Base-by-base conservation (phyloP, 495 filamentous ascomycete genomes). In the Wilcoxina mikolae region DNA sequence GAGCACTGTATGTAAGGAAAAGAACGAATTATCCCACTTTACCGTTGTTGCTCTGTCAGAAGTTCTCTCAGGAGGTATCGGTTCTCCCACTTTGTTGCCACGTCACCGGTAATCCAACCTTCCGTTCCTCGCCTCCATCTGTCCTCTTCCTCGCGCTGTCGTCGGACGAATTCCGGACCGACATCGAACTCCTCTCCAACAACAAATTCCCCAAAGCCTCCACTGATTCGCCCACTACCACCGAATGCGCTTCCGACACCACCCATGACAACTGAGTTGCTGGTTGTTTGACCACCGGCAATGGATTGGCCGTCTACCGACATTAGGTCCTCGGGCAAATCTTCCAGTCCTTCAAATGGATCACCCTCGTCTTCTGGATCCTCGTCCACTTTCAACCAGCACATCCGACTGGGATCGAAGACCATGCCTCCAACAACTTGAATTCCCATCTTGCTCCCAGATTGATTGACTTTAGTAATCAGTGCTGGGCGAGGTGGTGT, bases 151-250 rank as follows among this genome's bases (percentile, higher is more conserved):
- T 87, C 87, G 52, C 84, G 70, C 67, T 95, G 90, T 35, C 87
- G 76, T 58, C 80, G 76, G 46, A 96, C 82, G 65, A 95, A 98
- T 68, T 88, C 85, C 3, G 93, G 93, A 1, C 91, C 91, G 44
- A 98, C 84, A 67, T 98, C 91, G 65, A 96, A 98, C 67, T 96
- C 91, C 68, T 98, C 91, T 11, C 86, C 87, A 24, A 93, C 85
- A 26, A 87, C 58, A 22, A 65, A 66, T 29, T 66, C 64, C 22
- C 64, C 64, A 44, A 62, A 62, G 17, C 59, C 64, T 23, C 61
- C 60, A 26, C 57, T 64, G 29, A 64, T 42, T 26, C 61, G 56
- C 5, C 48, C 42, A 1, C 56, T 52, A n/a, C 60, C 61, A 18
- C 54, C 54, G 20, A 25, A 29, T 23, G 26, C 20, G 25, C 61